Evolutionary conservation across 108 stramenopile species (phyloP), one percentile per base, ranked within the genome.

Genomic region (Nitzschia sp.): DNA sequence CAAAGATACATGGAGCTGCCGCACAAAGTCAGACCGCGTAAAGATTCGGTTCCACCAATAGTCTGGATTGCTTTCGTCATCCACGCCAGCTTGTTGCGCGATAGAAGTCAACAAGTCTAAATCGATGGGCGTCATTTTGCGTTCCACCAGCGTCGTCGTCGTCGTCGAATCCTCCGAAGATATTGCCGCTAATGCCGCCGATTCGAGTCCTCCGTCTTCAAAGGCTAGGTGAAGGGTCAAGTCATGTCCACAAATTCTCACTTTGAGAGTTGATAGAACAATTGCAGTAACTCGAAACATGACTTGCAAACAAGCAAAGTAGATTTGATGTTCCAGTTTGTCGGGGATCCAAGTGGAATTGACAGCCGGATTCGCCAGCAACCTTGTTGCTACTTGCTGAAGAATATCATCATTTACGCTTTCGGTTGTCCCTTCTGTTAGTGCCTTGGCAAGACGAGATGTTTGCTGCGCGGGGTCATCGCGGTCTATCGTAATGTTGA

Each of bases 11-110:
- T 79, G 69, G 17, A 79, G 38, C 24, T 74, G 71, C 25, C 23
- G 66, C 29, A 66, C 42, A 35, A 79, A 64, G 27, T 68, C 49
- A 33, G 34, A 25, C 15, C 62, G 71, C 0, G 30, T 21, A 29
- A 59, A 59, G 13, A 70, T 19, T 8, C 35, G 45, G 59, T 62
- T 46, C 58, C 54, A 68, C 63, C 93, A 92, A 71, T 95, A 95
- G 13, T 93, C 96, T 54, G 80, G 77, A 49, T 91, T 82, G 19
- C 91, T 91, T 15, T 88, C 91, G 54, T 19, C 66, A 54, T 25
- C 26, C 9, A 25, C 18, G 29, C 53, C 53, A 68, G 49, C 34
- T 38, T 32, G 24, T 0, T 34, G 60, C 4, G 71, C 71, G 15
- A 35, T 30, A 6, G 36, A 30, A 1, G 26, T 34, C 19, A 72